Base-by-base conservation (phyloP, 1,284 basidiomycete species). In the Puccinia sorghi region DNA sequence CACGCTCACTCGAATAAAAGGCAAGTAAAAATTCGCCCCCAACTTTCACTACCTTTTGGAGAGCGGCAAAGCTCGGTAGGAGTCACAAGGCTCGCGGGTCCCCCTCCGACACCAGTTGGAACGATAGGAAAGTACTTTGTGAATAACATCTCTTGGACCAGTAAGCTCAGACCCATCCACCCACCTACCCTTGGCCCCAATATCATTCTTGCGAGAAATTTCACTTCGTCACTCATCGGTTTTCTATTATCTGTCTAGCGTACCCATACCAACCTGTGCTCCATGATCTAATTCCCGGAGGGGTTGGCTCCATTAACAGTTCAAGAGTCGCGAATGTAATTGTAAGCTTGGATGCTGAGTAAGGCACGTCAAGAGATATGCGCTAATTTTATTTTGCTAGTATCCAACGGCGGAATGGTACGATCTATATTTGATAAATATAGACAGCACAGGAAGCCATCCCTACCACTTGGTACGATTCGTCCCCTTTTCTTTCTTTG, bases 261-360 rank as follows among this genome's bases (percentile, higher is more conserved):
- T 72, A 25, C 27, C 75, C 75, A n/a, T 78, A 78, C 48, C 75
- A 71, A 48, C 75, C 75, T 59, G 57, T 78, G 15, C 25, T 78
- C 13, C 75, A 78, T 48, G 75, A 78, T 70, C 25, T 78, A 13
- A 52, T 43, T 41, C 75, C 66, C 12, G 64, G 66, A 3, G 75
- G 75, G 1, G 37, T 52, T 22, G 66, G 75, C 27, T 17, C 27
- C 7, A 37, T 69, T 15, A 78, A 70, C 39, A 39, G 75, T 32
- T 57, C 64, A 25, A 70, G 54, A 61, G 57, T 78, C n/a, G 75
- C 75, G 15, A 78, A 71, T 50, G 75, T 71, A 0, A 50, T 71
- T 27, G 75, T 78, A 48, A 78, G 75, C 32, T 32, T 32, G 32
- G 32, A 32, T 48, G 17, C 27, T 15, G 2, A 27, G 39, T 2